phyloP scores from a whole-genome alignment of 805 yeast genomes.

The Zygoascus flipseniorum region DNA sequence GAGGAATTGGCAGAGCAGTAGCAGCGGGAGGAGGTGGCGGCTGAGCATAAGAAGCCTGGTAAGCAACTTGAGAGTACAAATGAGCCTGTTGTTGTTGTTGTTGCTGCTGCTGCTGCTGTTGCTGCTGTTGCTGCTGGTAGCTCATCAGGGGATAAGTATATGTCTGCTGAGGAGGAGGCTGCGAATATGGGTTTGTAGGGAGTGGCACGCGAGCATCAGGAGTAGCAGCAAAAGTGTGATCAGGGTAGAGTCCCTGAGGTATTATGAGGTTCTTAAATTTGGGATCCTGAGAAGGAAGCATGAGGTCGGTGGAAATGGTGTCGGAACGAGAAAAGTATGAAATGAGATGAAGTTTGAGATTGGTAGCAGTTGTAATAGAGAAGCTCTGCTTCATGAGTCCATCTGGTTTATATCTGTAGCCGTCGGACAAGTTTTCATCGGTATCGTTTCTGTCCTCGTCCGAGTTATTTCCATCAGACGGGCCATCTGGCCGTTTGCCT shows the following conservation, averaged over 20 bases:
- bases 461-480: conserved; percentile 1
- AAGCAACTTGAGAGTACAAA: background rate
- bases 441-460: conserved; percentile 1
- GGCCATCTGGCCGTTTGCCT: conserved; percentile 14
- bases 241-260: conserved; percentile 33
- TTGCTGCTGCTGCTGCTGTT: conserved; percentile 1
- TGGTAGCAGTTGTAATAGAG: conserved; percentile 44
- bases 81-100: conserved; percentile 5
- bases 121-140: background rate
- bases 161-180: background rate
- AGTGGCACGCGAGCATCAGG: background rate
- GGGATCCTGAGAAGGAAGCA: conserved; percentile 41
- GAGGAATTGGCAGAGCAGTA: background rate
- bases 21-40: conserved; percentile 6
- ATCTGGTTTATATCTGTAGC: conserved; percentile 36
- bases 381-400: conserved; percentile 63
- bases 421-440: conserved; percentile 20
- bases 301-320: conserved; percentile 25
- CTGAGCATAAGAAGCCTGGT: background rate
- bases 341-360: conserved; percentile 52
- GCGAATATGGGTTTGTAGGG: background rate
- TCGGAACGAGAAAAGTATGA: conserved; percentile 38
- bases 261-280: conserved; percentile 28
- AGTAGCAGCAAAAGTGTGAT: conserved; percentile 18
- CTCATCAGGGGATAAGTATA: background rate